Evolutionary conservation across 1,284 basidiomycete genomes (phyloP).

Genomic region (Puccinia novopanici): DNA sequence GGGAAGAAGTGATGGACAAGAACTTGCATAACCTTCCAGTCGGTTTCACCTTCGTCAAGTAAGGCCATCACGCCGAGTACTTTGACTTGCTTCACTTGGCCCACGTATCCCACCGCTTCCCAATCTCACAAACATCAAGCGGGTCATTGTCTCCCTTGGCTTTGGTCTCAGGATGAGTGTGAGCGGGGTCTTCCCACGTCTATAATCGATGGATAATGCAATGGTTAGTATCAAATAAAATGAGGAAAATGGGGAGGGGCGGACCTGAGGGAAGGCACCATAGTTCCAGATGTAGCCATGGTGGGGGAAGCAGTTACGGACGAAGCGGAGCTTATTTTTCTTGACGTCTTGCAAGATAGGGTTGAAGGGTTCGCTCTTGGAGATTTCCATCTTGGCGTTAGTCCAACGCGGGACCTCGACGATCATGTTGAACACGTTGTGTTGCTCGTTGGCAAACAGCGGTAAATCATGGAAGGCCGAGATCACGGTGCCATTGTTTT

Average conservation of each 20-base stretch:
- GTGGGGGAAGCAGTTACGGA: constrained; percentile 99
- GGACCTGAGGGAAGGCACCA: constrained; percentile 83
- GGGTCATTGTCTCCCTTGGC: constrained; percentile 99
- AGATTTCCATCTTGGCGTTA: constrained; percentile 96
- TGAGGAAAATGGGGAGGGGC: constrained; percentile 54
- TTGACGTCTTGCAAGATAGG: constrained; percentile 99
- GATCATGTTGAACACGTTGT: constrained; percentile 93
- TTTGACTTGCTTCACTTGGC: constrained; percentile 99
- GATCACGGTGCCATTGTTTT: constrained; percentile 22
- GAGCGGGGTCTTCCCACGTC: constrained; percentile 97
- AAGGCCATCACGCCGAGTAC: constrained; percentile 99
- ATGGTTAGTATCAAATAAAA: not conserved
- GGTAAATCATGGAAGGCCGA: constrained; percentile 71
- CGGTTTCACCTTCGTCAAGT: constrained; percentile 95
- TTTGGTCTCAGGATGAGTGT: constrained; percentile 92
- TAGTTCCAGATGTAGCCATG: constrained; percentile 71
- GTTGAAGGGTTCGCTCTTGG: constrained; percentile 95
- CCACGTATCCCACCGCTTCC: constrained; percentile 94
- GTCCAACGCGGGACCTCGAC: constrained; percentile 99
- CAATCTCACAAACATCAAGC: constrained; percentile 99
- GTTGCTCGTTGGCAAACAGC: constrained; percentile 80
- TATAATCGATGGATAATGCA: constrained; percentile 51
- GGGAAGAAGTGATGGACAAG: constrained; percentile 64
- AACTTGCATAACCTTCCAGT: constrained; percentile 74
- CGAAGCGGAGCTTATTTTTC: constrained; percentile 91